Conservation (phyloP, 345 rosid species). For the Salix dunnii region DNA sequence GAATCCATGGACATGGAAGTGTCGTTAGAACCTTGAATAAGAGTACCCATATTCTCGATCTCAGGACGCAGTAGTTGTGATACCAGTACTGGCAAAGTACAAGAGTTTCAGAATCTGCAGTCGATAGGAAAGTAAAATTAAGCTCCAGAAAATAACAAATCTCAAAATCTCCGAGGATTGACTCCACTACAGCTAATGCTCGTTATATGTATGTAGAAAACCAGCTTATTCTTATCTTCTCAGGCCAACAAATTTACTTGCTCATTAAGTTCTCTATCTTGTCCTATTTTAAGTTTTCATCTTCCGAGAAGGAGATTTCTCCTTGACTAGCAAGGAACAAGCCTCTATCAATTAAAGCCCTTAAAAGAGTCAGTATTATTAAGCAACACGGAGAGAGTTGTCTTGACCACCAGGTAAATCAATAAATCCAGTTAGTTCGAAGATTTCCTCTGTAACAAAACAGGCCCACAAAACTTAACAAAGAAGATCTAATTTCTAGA, state of each 20-base stretch:
- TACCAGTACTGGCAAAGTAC: not conserved
- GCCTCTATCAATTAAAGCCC: not conserved
- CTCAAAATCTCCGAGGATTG: not conserved
- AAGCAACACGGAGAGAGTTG: not conserved
- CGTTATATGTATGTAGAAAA: not conserved
- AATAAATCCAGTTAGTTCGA: not conserved
- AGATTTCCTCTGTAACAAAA: not conserved
- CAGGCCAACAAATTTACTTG: not conserved
- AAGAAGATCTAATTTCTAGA: not conserved
- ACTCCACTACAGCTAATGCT: not conserved
- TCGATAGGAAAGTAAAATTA: not conserved
- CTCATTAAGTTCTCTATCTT: not conserved
- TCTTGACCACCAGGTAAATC: slow-evolving; percentile 1
- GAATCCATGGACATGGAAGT: slow-evolving; percentile 19
- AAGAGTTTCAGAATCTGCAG: slow-evolving; percentile 6
- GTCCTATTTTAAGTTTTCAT: not conserved
- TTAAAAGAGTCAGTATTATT: not conserved
- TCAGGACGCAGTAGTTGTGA: not conserved
- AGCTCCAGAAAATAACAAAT: not conserved
- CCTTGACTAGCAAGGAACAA: not conserved
- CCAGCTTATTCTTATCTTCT: not conserved
- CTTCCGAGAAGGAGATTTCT: not conserved
- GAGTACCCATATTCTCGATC: slow-evolving; percentile 25
- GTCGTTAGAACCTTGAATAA: slow-evolving; percentile 16
- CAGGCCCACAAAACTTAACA: not conserved